Evolutionary conservation across 257 asterid species (phyloP), one percentile per base, ranked within the genome.

Genomic region (Petunia secreta): DNA sequence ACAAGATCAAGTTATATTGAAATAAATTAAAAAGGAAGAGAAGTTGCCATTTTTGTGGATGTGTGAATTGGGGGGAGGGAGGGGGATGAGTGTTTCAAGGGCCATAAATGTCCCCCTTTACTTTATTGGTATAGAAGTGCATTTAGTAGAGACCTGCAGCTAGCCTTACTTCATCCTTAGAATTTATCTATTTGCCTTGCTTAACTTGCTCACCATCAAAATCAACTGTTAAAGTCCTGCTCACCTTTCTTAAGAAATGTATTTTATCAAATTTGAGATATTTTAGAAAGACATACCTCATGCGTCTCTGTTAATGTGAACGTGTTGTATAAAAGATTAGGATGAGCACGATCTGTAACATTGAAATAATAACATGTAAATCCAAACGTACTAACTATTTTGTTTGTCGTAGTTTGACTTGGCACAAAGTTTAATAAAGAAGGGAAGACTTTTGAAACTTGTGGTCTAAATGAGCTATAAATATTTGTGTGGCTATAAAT

Each of bases 61-160:
- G 34, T 44, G 81, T 40, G 57, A 65, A 66, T 73, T 48, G 4
- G 63, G 79, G 76, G 11, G 25, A 25, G 2, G 59, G 1, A 3
- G 63, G 79, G 76, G 11, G 25, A 25, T 4, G 59, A 2, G 77
- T 34, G 44, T 71, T 46, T 34, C 41, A 71, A 71, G 8, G 60
- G 44, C 43, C 77, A 71, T 71, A 46, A 48, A 71, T 71, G 60
- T 48, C 44, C 3, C 48, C 41, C 77, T 48, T 81, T 82, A 54
- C 67, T 77, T 59, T 68, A 48, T 82, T 79, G 83, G 60, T 75
- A 64, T 75, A 67, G 78, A 71, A 79, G 59, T 53, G 88, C 88
- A 85, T 75, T 85, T 85, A 85, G 60, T 85, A 80, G 63, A 65
- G 75, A 50, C 40, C 48, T 81, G 66, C 66, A 75, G 82, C 63